Percentiles rank a stretch among this genome's conserved stretches.
phyloP scores from a whole-genome alignment of 202 grass and related monocot genomes.

The Cymbopogon flexuosus region DNA sequence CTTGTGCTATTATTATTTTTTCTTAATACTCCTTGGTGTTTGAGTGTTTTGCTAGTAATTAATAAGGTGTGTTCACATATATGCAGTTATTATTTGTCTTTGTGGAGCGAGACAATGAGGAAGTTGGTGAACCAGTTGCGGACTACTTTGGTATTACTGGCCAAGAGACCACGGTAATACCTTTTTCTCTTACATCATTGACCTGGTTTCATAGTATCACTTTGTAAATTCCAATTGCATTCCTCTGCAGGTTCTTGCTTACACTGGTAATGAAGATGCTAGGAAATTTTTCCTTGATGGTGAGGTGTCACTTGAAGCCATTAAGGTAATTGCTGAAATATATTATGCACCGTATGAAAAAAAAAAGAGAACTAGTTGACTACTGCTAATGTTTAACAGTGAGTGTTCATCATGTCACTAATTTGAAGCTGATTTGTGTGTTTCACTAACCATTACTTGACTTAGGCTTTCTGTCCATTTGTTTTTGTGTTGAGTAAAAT shows the following conservation, averaged over 20 bases:
- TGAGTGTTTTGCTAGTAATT: not conserved
- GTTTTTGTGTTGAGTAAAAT: not conserved
- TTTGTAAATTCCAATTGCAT: slow-evolving; percentile 4
- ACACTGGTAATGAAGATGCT: slow-evolving; percentile 84
- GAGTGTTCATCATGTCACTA: not conserved
- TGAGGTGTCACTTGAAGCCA: slow-evolving; percentile 47
- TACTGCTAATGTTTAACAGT: not conserved
- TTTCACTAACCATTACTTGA: slow-evolving; percentile 7
- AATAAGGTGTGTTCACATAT: not conserved
- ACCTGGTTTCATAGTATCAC: not conserved
- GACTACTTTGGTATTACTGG: slow-evolving; percentile 85
- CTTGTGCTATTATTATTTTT: not conserved
- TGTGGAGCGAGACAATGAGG: slow-evolving; percentile 77
- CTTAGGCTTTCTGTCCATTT: not conserved
- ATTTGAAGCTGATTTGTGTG: not conserved
- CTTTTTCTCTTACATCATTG: not conserved
- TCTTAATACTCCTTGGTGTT: not conserved
- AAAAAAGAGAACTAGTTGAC: not conserved
- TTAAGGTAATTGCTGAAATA: slow-evolving; percentile 58
- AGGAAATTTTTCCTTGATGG: slow-evolving; percentile 70
- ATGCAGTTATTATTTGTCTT: slow-evolving; percentile 86
- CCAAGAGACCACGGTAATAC: slow-evolving; percentile 54
- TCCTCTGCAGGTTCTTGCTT: slow-evolving; percentile 72
- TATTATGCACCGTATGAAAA: not conserved
- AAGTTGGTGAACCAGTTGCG: slow-evolving; percentile 84